Base-by-base conservation (phyloP, 1,284 basidiomycete genomes). In the Ustilago crameri region DNA sequence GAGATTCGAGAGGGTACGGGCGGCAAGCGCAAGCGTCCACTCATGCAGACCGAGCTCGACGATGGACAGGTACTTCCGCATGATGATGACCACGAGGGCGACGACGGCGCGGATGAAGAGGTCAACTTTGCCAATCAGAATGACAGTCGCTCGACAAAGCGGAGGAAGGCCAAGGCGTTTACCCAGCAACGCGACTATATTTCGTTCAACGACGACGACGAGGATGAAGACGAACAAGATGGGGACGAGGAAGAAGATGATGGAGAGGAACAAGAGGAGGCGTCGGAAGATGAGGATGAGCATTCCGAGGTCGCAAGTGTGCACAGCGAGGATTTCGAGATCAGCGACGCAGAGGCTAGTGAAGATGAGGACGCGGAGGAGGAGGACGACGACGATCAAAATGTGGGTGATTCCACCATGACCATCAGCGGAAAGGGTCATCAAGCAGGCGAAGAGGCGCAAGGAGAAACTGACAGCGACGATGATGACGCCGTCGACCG, bases 131-230 rank as follows among this genome's bases (percentile, higher is more conserved):
- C 52, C 1, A 30, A 60, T 14, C 10, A 3, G 3, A 23, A 38
- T 22, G 57, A 58, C 15, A 51, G 58, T 20, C 26, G 51, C 2
- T 37, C 24, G 7, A 20, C 51, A 0, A 65, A 65, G 18, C 50
- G 59, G 23, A 51, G 62, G 9, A 70, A 62, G 32, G 62, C 64
- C 1, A 64, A 68, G 44, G 69, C 64, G 4, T 80, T 79, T 50
- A 68, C 65, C 3, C 51, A 64, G 40, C 77, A 82, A 61, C 56
- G 62, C 43, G 79, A 82, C 55, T 82, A 72, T 43, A 80, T 82
- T 26, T 74, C 68, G 10, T 78, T 82, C 34, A 74, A 67, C 27
- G 78, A 73, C 44, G 62, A 60, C 3, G 69, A 68, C 2, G 64
- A 67, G 0, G 70, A 61, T 0, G 67, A 61, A 2, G 60, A 64